Evolutionary conservation across 352 stramenopile species (phyloP).

Genomic region (Pelagophyceae sp.): DNA sequence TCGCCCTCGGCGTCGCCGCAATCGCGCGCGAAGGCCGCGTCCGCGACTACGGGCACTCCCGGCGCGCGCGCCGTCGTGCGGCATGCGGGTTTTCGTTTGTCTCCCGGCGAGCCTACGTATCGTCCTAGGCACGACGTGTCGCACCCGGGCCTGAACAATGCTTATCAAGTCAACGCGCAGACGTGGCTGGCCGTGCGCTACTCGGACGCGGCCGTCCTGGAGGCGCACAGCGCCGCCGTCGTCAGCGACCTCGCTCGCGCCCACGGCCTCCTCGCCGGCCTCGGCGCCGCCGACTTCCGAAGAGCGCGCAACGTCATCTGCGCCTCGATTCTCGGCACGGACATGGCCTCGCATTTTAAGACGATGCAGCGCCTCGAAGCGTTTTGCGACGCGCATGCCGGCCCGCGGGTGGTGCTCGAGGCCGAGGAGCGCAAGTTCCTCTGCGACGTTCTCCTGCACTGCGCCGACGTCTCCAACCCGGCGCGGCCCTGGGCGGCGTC

Average conservation of each 20-base stretch:
- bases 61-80: too few species aligned
- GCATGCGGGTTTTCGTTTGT: conserved; percentile 66
- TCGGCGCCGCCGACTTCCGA: conserved; percentile 22
- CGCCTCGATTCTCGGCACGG: conserved; percentile 37
- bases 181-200: conserved; percentile 76
- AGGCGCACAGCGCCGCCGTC: conserved; percentile 46
- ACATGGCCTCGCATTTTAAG: conserved; percentile 43
- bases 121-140: conserved; percentile 81
- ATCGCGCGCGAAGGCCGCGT: too few species aligned
- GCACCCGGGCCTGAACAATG: conserved; percentile 79
- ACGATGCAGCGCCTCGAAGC: conserved; percentile 9
- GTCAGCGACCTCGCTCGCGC: conserved; percentile 29
- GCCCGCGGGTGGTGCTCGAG: conserved; percentile 10
- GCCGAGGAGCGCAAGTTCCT: conserved; percentile 29
- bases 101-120: too few species aligned
- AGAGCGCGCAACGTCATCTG: conserved; percentile 30
- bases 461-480: conserved; percentile 86
- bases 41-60: too few species aligned
- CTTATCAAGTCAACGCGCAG: conserved; percentile 66
- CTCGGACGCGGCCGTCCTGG: conserved; percentile 77
- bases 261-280: conserved; percentile 10
- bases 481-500: conserved; percentile 71
- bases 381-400: not conserved
- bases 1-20: not conserved
- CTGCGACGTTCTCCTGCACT: conserved; percentile 48